phyloP scores from a whole-genome alignment of 495 filamentous ascomycete genomes.

The Neurospora intermedia region DNA sequence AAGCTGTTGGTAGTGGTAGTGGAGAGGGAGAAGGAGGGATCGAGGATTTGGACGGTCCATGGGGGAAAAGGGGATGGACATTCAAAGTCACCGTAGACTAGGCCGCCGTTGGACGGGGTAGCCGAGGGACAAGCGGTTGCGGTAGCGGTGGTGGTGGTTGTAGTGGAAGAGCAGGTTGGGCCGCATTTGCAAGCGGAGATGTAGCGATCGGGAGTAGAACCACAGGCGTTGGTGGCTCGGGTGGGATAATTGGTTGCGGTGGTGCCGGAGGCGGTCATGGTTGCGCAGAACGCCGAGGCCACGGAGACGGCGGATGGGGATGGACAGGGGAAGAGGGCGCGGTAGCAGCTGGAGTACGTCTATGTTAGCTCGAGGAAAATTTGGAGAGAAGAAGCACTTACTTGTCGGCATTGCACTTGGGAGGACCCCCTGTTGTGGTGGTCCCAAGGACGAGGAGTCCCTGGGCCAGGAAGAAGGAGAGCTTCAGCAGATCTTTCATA shows the following conservation, averaged over 20 bases:
- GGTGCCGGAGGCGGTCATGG: slow-evolving; percentile 8
- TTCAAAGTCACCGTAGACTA: slow-evolving; percentile 17
- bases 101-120: not conserved
- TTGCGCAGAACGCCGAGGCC: slow-evolving; percentile 11
- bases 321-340: slow-evolving; percentile 13
- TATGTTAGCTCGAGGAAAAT: too few species aligned
- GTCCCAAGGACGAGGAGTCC: not conserved
- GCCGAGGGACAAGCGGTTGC: slow-evolving; percentile 6
- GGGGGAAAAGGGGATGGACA: slow-evolving; percentile 5
- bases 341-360: slow-evolving; percentile 9
- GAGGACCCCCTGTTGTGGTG: not conserved
- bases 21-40: slow-evolving; percentile 2
- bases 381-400: not conserved
- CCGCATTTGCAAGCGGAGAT: slow-evolving; percentile 14
- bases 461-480: not conserved
- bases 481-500: not conserved
- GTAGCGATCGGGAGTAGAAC: slow-evolving; percentile 7
- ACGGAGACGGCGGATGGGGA: slow-evolving; percentile 8
- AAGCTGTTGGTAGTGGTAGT: slow-evolving; percentile 1
- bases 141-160: not conserved
- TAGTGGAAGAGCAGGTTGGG: slow-evolving; percentile 9
- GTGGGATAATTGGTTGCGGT: slow-evolving; percentile 16
- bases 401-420: not conserved
- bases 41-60: slow-evolving; percentile 12
- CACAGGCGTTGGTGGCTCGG: slow-evolving; percentile 12